A percentile compares a stretch with the other conserved stretches of the same genome.
Evolutionary conservation across 371 early-diverging fungal species (phyloP).

Genomic region (Rhizopus arrhizus): DNA sequence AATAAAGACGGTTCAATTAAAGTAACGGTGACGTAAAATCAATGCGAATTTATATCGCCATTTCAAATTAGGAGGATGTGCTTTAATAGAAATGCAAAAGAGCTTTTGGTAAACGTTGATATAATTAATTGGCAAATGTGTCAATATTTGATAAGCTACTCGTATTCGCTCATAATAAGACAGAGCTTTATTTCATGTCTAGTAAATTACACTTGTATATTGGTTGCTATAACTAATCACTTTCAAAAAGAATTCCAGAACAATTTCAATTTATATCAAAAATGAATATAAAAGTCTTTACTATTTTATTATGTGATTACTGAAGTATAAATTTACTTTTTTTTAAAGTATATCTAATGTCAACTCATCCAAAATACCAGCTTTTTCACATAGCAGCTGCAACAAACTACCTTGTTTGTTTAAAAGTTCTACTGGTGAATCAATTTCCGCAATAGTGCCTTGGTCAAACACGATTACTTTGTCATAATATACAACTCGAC

Average conservation of each 20-base stretch:
- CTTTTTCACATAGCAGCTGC: slow-evolving; percentile 38
- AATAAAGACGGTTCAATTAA: background rate
- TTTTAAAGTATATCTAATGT: slow-evolving; percentile 25
- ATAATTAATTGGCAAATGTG: too few species aligned
- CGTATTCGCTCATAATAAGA: background rate
- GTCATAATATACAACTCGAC: slow-evolving; percentile 67
- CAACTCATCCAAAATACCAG: slow-evolving; percentile 29
- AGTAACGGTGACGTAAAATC: too few species aligned
- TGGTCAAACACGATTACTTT: slow-evolving; percentile 61
- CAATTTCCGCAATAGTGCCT: slow-evolving; percentile 80
- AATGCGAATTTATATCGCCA: too few species aligned
- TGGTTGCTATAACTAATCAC: too few species aligned
- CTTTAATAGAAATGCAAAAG: too few species aligned
- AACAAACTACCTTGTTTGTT: slow-evolving; percentile 37
- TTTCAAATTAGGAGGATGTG: too few species aligned
- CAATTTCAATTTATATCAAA: background rate
- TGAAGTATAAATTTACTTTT: slow-evolving; percentile 4
- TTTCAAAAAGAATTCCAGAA: too few species aligned
- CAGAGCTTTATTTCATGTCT: background rate
- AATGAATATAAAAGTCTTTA: background rate
- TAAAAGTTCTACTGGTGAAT: slow-evolving; percentile 56
- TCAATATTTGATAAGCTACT: too few species aligned
- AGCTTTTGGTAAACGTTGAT: too few species aligned
- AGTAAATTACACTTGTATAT: background rate
- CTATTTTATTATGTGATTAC: background rate